phyloP scores from a whole-genome alignment of 371 early-diverging fungal genomes.

The Amoeboaphelidium protococcarum region DNA sequence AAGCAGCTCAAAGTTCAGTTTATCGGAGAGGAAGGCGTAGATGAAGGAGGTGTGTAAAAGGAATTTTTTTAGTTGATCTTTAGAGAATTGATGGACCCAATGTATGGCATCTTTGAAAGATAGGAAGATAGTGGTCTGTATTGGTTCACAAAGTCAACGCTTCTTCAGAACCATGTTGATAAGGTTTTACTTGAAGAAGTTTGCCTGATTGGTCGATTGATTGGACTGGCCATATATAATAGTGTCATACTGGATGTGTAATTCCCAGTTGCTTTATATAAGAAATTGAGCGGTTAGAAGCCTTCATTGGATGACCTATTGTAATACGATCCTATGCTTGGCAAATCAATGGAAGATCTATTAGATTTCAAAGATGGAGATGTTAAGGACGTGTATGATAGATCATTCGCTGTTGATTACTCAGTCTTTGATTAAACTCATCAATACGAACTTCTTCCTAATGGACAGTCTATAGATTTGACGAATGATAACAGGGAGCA shows the following conservation, averaged over 20 bases:
- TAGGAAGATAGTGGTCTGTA: slow-evolving; percentile 3
- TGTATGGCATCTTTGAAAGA: slow-evolving; percentile 10
- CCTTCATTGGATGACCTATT: slow-evolving; percentile 11
- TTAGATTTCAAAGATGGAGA: slow-evolving; percentile 6
- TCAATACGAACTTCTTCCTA: slow-evolving; percentile 34
- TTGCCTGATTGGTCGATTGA: slow-evolving; percentile 11
- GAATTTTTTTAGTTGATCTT: slow-evolving; percentile 18
- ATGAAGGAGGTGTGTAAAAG: slow-evolving; percentile 43
- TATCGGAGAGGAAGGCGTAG: slow-evolving; percentile 41
- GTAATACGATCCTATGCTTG: slow-evolving; percentile 9
- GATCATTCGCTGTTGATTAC: not conserved
- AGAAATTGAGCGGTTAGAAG: slow-evolving; percentile 10
- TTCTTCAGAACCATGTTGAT: slow-evolving; percentile 3
- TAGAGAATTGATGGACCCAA: slow-evolving; percentile 11
- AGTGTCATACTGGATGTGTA: slow-evolving; percentile 15
- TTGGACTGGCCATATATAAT: slow-evolving; percentile 19
- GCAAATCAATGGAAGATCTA: slow-evolving; percentile 7
- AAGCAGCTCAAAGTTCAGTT: slow-evolving; percentile 36
- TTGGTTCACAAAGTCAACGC: slow-evolving; percentile 1
- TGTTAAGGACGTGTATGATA: slow-evolving; percentile 2
- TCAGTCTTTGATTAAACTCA: not conserved
- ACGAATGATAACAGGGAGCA: slow-evolving; percentile 8
- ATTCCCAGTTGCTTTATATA: slow-evolving; percentile 15
- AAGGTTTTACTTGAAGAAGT: slow-evolving; percentile 1
- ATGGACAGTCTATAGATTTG: slow-evolving; percentile 15